Conservation (phyloP, 2,329 filamentous ascomycete species). For the Pseudocercospora cruenta region DNA sequence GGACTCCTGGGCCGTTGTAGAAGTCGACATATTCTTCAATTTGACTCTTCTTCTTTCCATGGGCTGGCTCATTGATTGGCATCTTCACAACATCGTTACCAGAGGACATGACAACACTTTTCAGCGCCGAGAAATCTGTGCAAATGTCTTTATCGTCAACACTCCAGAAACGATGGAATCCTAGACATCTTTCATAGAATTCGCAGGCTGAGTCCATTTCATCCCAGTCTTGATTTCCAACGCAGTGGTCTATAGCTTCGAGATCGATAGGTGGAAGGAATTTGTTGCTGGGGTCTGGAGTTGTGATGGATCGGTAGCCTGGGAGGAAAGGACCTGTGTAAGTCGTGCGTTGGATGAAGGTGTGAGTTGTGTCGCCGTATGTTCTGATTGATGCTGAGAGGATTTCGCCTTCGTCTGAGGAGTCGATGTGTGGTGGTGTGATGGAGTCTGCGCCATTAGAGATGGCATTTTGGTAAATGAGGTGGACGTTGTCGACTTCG, state of each 20-base stretch:
- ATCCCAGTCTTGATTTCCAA: slow-evolving; percentile 95
- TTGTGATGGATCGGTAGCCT: slow-evolving; percentile 65
- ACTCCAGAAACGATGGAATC: slow-evolving; percentile 96
- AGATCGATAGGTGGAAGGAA: slow-evolving; percentile 68
- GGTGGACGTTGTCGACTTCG: slow-evolving; percentile 85
- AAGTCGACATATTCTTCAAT: slow-evolving; percentile 89
- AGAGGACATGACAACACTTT: slow-evolving; percentile 86
- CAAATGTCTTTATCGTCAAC: slow-evolving; percentile 92
- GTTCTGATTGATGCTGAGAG: slow-evolving; percentile 83
- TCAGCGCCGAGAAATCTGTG: slow-evolving; percentile 88
- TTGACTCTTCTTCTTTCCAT: slow-evolving; percentile 87
- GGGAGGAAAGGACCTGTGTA: slow-evolving; percentile 83
- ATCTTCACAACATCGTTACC: slow-evolving; percentile 85
- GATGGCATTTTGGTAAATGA: slow-evolving; percentile 76
- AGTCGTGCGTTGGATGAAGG: slow-evolving; percentile 71
- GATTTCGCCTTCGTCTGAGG: slow-evolving; percentile 64
- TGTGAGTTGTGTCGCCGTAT: slow-evolving; percentile 95
- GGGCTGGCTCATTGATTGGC: slow-evolving; percentile 96
- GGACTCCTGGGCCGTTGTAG: slow-evolving; percentile 86
- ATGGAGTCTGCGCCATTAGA: slow-evolving; percentile 65
- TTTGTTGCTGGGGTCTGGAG: slow-evolving; percentile 50
- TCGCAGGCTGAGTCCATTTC: slow-evolving; percentile 72
- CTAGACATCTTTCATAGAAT: slow-evolving; percentile 83
- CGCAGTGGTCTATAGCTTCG: slow-evolving; percentile 88
- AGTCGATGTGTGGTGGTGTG: slow-evolving; percentile 58